phyloP scores from a whole-genome alignment of 345 rosid species.

The Lepidium didymum region DNA sequence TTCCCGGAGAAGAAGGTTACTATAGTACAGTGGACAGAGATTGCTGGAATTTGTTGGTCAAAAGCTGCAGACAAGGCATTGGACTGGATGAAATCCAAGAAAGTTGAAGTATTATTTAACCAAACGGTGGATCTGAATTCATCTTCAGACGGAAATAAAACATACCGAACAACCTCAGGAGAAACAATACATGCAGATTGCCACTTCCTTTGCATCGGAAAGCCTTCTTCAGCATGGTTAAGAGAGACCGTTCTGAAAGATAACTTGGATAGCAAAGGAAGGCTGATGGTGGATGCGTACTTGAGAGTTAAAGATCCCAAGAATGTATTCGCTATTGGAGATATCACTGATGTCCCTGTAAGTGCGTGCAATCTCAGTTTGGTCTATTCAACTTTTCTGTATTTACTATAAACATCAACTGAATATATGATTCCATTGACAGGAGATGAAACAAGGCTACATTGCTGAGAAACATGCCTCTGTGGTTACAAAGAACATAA shows the following conservation, averaged over 20 bases:
- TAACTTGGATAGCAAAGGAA: slow-evolving; percentile 42
- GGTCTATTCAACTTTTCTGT: background rate
- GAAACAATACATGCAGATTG: slow-evolving; percentile 54
- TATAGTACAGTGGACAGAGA: slow-evolving; percentile 53
- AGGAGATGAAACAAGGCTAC: slow-evolving; percentile 82
- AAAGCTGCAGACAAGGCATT: slow-evolving; percentile 45
- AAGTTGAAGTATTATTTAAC: slow-evolving; percentile 53
- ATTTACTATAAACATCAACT: background rate
- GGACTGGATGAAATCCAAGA: slow-evolving; percentile 50
- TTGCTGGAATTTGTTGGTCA: slow-evolving; percentile 56
- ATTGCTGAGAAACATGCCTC: slow-evolving; percentile 64
- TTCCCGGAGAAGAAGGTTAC: slow-evolving; percentile 55
- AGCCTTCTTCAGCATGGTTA: slow-evolving; percentile 52
- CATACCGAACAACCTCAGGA: slow-evolving; percentile 51
- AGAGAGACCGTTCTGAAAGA: slow-evolving; percentile 43
- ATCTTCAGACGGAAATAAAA: slow-evolving; percentile 32
- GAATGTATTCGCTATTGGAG: slow-evolving; percentile 57
- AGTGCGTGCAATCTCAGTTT: background rate
- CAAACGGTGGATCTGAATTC: slow-evolving; percentile 57
- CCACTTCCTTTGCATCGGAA: slow-evolving; percentile 51
- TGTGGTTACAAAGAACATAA: slow-evolving; percentile 63
- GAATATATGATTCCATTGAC: background rate
- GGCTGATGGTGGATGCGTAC: slow-evolving; percentile 48
- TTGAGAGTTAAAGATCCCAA: slow-evolving; percentile 37
- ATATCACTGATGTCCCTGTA: slow-evolving; percentile 44